phyloP scores from a whole-genome alignment of 768 basidiomycete species.

The Suillus sp. region DNA sequence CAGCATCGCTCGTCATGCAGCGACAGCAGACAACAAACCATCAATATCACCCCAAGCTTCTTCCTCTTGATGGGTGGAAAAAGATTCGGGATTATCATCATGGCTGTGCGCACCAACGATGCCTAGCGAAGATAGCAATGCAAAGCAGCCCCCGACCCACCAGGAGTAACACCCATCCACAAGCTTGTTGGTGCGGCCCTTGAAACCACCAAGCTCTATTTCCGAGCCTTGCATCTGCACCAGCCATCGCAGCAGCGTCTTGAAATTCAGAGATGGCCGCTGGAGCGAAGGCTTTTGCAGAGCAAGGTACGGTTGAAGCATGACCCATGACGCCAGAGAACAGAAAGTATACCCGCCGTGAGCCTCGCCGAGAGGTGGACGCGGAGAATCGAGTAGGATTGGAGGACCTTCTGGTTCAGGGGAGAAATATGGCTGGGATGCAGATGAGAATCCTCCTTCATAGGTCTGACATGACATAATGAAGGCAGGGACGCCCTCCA shows the following conservation, averaged over 20 bases:
- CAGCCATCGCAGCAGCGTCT: slow-evolving; percentile 74
- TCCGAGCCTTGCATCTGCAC: slow-evolving; percentile 83
- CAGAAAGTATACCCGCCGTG: slow-evolving; percentile 99
- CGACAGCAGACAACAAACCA: slow-evolving; percentile 39
- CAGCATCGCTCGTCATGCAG: background rate
- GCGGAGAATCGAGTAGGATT: slow-evolving; percentile 44
- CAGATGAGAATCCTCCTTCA: slow-evolving; percentile 90
- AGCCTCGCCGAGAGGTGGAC: slow-evolving; percentile 89
- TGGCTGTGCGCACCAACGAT: slow-evolving; percentile 39
- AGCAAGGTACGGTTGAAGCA: slow-evolving; percentile 62
- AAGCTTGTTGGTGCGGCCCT: slow-evolving; percentile 94
- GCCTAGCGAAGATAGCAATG: slow-evolving; percentile 65
- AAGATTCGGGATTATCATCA: slow-evolving; percentile 20
- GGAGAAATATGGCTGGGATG: slow-evolving; percentile 69
- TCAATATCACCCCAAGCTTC: slow-evolving; percentile 73
- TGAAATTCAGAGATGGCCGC: slow-evolving; percentile 54
- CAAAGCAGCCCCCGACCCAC: slow-evolving; percentile 95
- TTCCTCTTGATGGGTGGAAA: slow-evolving; percentile 27
- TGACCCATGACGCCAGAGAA: slow-evolving; percentile 80
- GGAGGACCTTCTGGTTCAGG: slow-evolving; percentile 24
- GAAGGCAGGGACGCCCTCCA: slow-evolving; percentile 74
- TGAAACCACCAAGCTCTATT: slow-evolving; percentile 89
- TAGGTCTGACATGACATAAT: slow-evolving; percentile 93
- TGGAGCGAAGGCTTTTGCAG: slow-evolving; percentile 16
- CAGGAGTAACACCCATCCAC: slow-evolving; percentile 99